phyloP scores from a whole-genome alignment of 495 filamentous ascomycete species.

The Apodospora peruviana region DNA sequence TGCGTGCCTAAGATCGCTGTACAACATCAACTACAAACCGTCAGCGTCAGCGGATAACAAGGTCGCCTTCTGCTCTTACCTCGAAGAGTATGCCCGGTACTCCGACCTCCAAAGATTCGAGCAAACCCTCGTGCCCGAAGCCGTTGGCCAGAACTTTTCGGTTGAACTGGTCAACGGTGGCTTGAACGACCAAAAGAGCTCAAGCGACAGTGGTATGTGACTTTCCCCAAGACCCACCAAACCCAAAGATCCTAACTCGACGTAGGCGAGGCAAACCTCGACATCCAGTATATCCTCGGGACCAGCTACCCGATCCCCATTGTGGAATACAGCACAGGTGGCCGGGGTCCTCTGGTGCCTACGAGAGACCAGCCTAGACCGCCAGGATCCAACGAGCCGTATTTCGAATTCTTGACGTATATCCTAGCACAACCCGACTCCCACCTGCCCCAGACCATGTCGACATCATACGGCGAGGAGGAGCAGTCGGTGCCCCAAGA shows the following conservation, averaged over 20 bases:
- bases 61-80: slow-evolving; percentile 42
- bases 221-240: background rate
- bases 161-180: slow-evolving; percentile 56
- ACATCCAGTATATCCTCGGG: slow-evolving; percentile 64
- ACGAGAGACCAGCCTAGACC: slow-evolving; percentile 46
- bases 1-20: slow-evolving; percentile 53
- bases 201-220: slow-evolving; percentile 19
- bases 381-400: slow-evolving; percentile 68
- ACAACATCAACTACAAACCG: slow-evolving; percentile 42
- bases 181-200: slow-evolving; percentile 36
- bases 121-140: slow-evolving; percentile 40
- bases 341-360: slow-evolving; percentile 50
- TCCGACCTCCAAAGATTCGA: slow-evolving; percentile 50
- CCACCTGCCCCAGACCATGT: slow-evolving; percentile 67
- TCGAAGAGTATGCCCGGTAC: slow-evolving; percentile 55
- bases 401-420: slow-evolving; percentile 65
- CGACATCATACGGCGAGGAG: slow-evolving; percentile 77
- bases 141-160: slow-evolving; percentile 51
- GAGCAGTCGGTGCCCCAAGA: slow-evolving; percentile 66
- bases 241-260: background rate
- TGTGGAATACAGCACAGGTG: slow-evolving; percentile 38
- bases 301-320: slow-evolving; percentile 32
- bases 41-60: slow-evolving; percentile 13
- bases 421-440: slow-evolving; percentile 25
- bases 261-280: slow-evolving; percentile 64